Evolutionary conservation across 2,329 filamentous ascomycete genomes (phyloP).

Genomic region (Sporothrix sp.): DNA sequence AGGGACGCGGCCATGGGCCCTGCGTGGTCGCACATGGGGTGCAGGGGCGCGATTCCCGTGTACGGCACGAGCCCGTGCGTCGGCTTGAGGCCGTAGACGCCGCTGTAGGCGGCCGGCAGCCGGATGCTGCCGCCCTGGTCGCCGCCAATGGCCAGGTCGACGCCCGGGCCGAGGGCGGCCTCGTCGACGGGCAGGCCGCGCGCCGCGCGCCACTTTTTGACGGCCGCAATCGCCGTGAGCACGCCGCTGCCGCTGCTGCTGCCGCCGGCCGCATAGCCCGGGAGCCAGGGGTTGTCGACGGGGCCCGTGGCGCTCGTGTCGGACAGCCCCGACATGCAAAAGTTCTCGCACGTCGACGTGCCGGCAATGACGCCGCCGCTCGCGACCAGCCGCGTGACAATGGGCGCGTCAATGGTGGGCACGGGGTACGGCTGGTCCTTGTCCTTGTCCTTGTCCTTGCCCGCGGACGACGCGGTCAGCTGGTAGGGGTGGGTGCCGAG

Average conservation of each 20-base stretch:
- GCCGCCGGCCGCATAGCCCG: constrained; percentile 63
- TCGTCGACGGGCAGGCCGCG: constrained; percentile 55
- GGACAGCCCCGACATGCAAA: constrained; percentile 45
- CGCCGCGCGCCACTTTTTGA: constrained; percentile 12
- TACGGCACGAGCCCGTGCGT: constrained; percentile 41
- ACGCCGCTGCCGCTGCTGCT: constrained; percentile 61
- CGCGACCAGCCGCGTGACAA: constrained; percentile 32
- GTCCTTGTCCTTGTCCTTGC: too few relatives aligned
- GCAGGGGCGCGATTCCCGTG: constrained; percentile 33
- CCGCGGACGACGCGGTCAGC: constrained; percentile 22
- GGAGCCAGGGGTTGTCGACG: constrained; percentile 62
- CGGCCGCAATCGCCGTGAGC: constrained; percentile 22
- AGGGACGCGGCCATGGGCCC: constrained; percentile 36
- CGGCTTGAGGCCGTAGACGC: constrained; percentile 36
- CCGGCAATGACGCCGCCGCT: constrained; percentile 62
- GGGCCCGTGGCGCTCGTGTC: constrained; percentile 68
- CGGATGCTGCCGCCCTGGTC: constrained; percentile 68
- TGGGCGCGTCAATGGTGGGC: constrained; percentile 44
- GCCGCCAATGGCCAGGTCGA: constrained; percentile 41
- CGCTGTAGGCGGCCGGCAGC: constrained; percentile 38
- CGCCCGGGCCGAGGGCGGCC: constrained; percentile 28
- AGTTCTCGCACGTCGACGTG: constrained; percentile 62
- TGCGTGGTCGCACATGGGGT: constrained; percentile 35
- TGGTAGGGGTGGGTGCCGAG: constrained; percentile 35
- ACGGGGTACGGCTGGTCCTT: constrained; percentile 55